Base-by-base conservation (phyloP, 2,329 filamentous ascomycete genomes). In the Leptographium procerum region DNA sequence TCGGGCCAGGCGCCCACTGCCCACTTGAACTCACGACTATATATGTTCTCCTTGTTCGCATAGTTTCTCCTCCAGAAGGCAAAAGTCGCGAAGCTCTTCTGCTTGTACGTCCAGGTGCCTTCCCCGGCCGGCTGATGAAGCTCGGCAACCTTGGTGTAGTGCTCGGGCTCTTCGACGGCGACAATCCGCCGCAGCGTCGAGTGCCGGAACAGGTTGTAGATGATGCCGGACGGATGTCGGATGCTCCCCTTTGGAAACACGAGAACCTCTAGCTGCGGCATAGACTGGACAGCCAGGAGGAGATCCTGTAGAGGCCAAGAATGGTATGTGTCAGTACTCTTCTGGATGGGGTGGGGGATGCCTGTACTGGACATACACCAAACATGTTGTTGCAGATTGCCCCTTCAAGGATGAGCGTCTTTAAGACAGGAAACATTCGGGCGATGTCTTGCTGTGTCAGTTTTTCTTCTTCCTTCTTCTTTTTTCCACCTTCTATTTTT, bases 1-100 rank as follows among this genome's bases (percentile, higher is more conserved):
- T 50, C 55, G 6, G 45, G 45, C 55, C 55, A 57, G 5, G 47
- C 55, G 13, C 47, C 47, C 10, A 52, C 55, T n/a, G 55, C 55
- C 47, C 45, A 50, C 10, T 57, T 57, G 47, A 57, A 57, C 31
- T 57, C 47, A 19, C 47, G 34, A 26, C 13, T 22, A 24, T 43
- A 52, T 11, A 43, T 31, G 24, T 28, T 52, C 22, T 50, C 40
- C 10, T 48, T n/a, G 24, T n/a, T 16, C 16, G 50, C 29, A n/a
- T 52, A n/a, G 50, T 51, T 19, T 5, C 45, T 24, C 45, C 24
- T 48, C 45, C 45, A 48, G 13, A 26, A 48, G 2, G 45, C 22
- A 14, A 11, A 26, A 5, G 45, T 48, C 22, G 45, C 22, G 24
- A 48, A 48, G 45, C 45, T 26, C 45, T 48, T 48, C 24, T 48